phyloP scores from a whole-genome alignment of 2,329 filamentous ascomycete species.

The Sclerotinia subarctica region DNA sequence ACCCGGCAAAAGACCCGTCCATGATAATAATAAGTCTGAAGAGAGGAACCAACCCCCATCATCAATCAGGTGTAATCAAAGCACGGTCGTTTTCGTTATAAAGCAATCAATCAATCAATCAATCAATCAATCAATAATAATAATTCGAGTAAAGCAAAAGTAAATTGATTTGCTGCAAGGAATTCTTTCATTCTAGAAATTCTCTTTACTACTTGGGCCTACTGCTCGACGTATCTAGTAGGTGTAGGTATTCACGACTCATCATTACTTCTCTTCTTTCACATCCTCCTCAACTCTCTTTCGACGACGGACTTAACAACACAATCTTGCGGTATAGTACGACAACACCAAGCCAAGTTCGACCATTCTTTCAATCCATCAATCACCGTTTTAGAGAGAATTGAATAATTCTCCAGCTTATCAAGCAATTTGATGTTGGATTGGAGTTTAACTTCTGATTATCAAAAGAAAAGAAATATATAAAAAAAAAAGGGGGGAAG shows the following conservation, averaged over 20 bases:
- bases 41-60: not conserved
- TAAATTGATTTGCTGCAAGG: not conserved
- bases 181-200: not conserved
- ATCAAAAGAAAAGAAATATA: not conserved
- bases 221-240: no score
- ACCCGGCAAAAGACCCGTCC: not conserved
- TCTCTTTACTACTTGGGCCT: no score
- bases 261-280: not conserved
- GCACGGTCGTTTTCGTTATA: not conserved
- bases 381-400: not conserved
- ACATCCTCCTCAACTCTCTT: not conserved
- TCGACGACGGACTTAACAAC: not conserved
- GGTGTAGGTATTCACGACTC: no score
- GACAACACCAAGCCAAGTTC: not conserved
- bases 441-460: not conserved
- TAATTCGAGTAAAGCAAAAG: not conserved
- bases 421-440: no score
- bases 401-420: no score
- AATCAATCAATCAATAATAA: not conserved
- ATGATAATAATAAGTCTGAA: not conserved
- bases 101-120: not conserved
- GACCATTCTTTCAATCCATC: not conserved
- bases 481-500: not conserved
- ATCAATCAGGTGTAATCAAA: not conserved
- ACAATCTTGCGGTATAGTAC: no score